phyloP scores from a whole-genome alignment of 306 rosid genomes.

The Rosa persica region DNA sequence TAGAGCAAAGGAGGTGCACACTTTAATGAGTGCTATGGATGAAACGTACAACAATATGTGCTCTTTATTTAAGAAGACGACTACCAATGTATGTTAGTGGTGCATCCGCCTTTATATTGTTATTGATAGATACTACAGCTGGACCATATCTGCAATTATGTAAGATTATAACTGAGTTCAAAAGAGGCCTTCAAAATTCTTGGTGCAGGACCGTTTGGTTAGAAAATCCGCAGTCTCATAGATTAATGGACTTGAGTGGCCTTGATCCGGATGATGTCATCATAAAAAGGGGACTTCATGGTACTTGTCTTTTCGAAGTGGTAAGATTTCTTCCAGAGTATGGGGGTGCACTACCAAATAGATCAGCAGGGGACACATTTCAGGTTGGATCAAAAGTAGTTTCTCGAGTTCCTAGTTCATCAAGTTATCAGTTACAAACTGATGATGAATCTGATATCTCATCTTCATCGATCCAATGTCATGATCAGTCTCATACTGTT shows the following conservation, averaged over 20 bases:
- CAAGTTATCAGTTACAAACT: background rate
- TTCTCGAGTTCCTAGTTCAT: background rate
- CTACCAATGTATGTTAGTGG: constrained; percentile 6
- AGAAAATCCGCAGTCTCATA: constrained; percentile 29
- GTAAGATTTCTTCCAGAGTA: constrained; percentile 67
- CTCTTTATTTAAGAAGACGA: constrained; percentile 31
- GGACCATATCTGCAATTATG: constrained; percentile 25
- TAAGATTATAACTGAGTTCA: constrained; percentile 32
- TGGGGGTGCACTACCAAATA: constrained; percentile 39
- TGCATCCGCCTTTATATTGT: constrained; percentile 23
- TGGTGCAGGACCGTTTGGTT: constrained; percentile 67
- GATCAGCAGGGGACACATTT: background rate
- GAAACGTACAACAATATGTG: constrained; percentile 19
- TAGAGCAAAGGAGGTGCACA: constrained; percentile 10
- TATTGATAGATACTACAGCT: constrained; percentile 35
- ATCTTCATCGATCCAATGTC: background rate
- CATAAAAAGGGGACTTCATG: constrained; percentile 62
- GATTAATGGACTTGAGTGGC: constrained; percentile 4
- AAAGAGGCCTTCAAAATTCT: constrained; percentile 19
- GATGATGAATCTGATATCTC: background rate
- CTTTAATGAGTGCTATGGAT: constrained; percentile 19
- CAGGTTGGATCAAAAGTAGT: background rate
- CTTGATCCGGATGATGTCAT: constrained; percentile 44
- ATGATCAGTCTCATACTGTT: constrained; percentile 1
- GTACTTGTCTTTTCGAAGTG: constrained; percentile 46